Percentiles rank a stretch among this genome's conserved stretches.
These are phyloP conservation scores for Aspergillus leporis DNA, from an alignment of 495 filamentous ascomycete genomes.

Conservation along the genomic window DNA sequence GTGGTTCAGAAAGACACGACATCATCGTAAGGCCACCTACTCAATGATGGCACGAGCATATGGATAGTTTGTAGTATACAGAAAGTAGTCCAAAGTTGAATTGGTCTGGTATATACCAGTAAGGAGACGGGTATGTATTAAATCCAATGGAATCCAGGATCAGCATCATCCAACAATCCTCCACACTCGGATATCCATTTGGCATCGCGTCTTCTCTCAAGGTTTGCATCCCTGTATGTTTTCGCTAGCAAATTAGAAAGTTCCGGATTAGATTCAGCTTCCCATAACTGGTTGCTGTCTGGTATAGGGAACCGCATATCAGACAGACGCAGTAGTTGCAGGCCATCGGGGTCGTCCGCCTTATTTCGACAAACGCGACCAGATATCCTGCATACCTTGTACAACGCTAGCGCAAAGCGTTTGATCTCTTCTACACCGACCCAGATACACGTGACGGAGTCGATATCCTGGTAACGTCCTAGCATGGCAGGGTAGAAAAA, in stretches of 20 bases:
- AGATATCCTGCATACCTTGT: constrained; percentile 13
- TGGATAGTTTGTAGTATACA: too few relatives aligned
- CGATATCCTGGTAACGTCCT: constrained; percentile 9
- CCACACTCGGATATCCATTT: constrained; percentile 6
- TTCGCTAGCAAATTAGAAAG: not conserved
- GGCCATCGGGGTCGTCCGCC: not conserved
- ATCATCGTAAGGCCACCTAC: too few relatives aligned
- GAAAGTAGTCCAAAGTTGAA: too few relatives aligned
- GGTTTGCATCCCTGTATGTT: not conserved
- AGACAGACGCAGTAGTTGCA: not conserved
- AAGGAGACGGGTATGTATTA: not conserved
- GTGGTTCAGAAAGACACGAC: too few relatives aligned
- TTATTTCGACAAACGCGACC: not conserved
- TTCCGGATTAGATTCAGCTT: constrained; percentile 14
- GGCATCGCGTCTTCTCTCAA: not conserved
- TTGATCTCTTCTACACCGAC: constrained; percentile 21
- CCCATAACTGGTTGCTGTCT: constrained; percentile 11
- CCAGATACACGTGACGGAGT: constrained; percentile 19
- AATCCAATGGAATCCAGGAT: not conserved
- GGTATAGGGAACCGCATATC: constrained; percentile 12
- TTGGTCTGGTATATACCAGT: too few relatives aligned
- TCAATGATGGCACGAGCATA: too few relatives aligned
- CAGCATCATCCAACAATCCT: not conserved
- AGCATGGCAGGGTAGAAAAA: constrained; percentile 19
- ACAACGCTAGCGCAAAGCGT: constrained; percentile 12